Base-by-base conservation (phyloP, 75 land plant genomes). In the Gnetum montanum region DNA sequence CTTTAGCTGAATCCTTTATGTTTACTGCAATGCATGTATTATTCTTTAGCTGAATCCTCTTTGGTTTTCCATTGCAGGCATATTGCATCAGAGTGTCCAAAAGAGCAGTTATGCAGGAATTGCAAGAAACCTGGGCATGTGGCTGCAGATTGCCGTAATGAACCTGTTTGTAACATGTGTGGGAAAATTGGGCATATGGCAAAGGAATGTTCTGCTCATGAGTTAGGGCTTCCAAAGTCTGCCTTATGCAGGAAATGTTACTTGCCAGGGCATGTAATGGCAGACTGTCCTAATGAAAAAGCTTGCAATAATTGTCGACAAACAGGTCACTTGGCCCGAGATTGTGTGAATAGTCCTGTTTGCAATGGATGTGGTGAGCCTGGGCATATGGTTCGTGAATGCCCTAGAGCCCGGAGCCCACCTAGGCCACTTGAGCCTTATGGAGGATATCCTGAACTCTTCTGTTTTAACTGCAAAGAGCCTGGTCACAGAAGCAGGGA, bases 51-150 rank as follows among this genome's bases (percentile, higher is more conserved):
- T 40, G 43, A 13, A 3, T 40, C n/a, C n/a, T 16, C 13, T 40
- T 40, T 36, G 38, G n/a, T 30, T 57, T 30, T 11, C 23, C 27
- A 25, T 58, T 2, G 4, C 76, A 74, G 77, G 41, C 77, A 74
- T 27, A 64, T 72, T 64, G 77, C 77, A 10, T 48, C 77, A 7
- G 52, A 24, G n/a, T 74, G 77, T 37, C 62, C 69, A 27, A 48
- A 27, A 28, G 77, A 74, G 58, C 65, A 75, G 24, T 37, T 74
- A 18, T 74, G 77, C 62, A 64, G 77, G 56, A 74, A 74, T 27
- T 74, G 77, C 64, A 74, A 71, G 59, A 59, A 64, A 58, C 76
- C 77, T 19, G 77, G 77, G 8, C 77, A 74, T 36, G 52, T 67
- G 64, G 76, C 75, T 8, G 67, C 59, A 37, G 76, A 71, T 37